Conservation (phyloP, 768 basidiomycete genomes). For the Dendrothele bispora region DNA sequence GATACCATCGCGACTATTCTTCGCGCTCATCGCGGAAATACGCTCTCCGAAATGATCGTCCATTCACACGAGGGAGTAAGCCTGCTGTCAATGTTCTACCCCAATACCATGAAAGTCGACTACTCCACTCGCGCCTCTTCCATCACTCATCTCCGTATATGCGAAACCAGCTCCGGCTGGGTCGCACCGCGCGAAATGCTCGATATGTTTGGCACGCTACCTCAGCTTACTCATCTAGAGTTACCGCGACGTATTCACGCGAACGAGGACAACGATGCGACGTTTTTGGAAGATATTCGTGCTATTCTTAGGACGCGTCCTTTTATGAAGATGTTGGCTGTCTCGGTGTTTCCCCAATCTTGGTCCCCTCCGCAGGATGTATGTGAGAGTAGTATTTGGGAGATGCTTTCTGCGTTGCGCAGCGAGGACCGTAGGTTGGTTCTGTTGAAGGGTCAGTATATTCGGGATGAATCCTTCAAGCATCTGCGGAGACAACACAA, state of each 20-base stretch:
- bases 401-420: slow-evolving; percentile 2
- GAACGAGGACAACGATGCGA: slow-evolving; percentile 39
- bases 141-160: slow-evolving; percentile 37
- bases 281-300: slow-evolving; percentile 33
- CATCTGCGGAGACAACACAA: no score
- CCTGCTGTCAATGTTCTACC: background rate
- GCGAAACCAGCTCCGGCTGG: slow-evolving; percentile 36
- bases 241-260: slow-evolving; percentile 39
- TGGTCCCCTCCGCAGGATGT: slow-evolving; percentile 9
- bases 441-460: slow-evolving; percentile 5
- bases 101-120: slow-evolving; percentile 2
- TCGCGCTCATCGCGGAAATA: slow-evolving; percentile 8
- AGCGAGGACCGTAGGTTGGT: slow-evolving; percentile 2
- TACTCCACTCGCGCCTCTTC: slow-evolving; percentile 14
- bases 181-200: slow-evolving; percentile 33
- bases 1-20: slow-evolving; percentile 13
- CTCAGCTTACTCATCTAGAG: slow-evolving; percentile 38
- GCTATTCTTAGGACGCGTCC: slow-evolving; percentile 25
- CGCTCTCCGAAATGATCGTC: slow-evolving; percentile 26
- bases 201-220: slow-evolving; percentile 30
- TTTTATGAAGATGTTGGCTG: slow-evolving; percentile 28
- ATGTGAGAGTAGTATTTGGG: slow-evolving; percentile 7
- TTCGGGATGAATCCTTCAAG: no score
- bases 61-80: slow-evolving; percentile 23
- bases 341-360: slow-evolving; percentile 20